phyloP scores from a whole-genome alignment of 768 basidiomycete species.

The Tylopilus vinaceipallidus region DNA sequence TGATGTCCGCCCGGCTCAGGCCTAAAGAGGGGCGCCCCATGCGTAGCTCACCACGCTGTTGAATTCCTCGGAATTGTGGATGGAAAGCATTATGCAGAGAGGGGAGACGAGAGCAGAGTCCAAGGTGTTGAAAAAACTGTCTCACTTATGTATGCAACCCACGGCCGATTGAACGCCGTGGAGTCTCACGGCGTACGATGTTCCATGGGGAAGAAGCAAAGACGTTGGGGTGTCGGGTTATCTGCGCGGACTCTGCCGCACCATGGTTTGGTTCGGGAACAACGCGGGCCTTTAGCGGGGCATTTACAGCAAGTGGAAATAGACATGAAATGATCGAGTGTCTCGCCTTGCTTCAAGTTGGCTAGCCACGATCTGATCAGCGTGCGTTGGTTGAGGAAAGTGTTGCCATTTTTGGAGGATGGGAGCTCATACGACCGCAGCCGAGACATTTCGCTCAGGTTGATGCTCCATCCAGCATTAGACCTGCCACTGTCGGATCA shows the following conservation, averaged over 20 bases:
- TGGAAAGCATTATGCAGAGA: no score
- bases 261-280: no score
- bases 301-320: no score
- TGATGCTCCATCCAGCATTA: not conserved
- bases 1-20: no score
- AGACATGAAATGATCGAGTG: not conserved
- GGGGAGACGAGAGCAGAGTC: no score
- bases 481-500: not conserved
- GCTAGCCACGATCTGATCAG: conserved; percentile 8
- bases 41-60: conserved; percentile 16
- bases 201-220: conserved; percentile 1
- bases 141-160: conserved; percentile 1
- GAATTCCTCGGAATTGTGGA: conserved; percentile 21
- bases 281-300: no score
- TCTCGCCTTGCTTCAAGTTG: no score
- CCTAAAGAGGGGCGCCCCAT: no score
- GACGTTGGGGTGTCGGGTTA: not conserved
- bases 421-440: not conserved
- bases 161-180: not conserved
- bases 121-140: no score
- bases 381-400: no score
- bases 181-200: not conserved
- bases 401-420: conserved; percentile 1
- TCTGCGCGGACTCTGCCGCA: not conserved
- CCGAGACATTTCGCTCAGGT: not conserved